Evolutionary conservation across 2,329 filamentous ascomycete genomes (phyloP), one percentile per base, ranked within the genome.

Genomic region (Trichoderma sp.): DNA sequence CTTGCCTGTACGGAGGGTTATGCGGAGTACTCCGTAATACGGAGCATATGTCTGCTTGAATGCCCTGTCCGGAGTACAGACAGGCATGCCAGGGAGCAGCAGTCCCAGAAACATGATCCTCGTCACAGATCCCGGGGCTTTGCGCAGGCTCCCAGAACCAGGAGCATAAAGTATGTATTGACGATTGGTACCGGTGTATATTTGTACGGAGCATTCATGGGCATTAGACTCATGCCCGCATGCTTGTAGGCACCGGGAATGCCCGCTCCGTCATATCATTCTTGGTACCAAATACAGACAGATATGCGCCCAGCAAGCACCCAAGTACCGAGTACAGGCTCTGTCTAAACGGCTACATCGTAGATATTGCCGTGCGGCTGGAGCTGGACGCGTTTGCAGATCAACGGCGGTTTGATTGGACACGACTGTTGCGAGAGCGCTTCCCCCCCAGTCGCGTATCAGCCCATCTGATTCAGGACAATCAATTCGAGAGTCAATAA

Each of bases 51-150:
- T 61, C 26, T 59, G 20, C 23, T 30, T 26, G 26, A 61, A 30
- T 50, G 36, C 55, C 43, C 43, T 59, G 23, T 34, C 59, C 30
- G 13, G 20, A 36, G 36, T 32, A 32, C 50, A 39, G 32, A 23
- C 36, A 32, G 11, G 28, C 32, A 32, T 36, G 13, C 30, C 20
- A 20, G 39, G 34, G 34, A 32, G 17, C 17, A 58, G 34, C 53
- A n/a, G 34, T 53, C 58, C 62, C 53, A 50, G 20, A 39, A 57
- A 15, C 28, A 61, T 58, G 30, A 71, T 71, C 68, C 61, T 55
- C 55, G 70, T 67, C 65, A 68, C 70, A 71, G 70, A 68, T 71
- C 70, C 64, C 64, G 53, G 57, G 53, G 23, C 53, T 61, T 59
- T 59, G 55, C 53, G 53, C 30, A 67, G 55, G 55, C 69, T 36